Conservation (phyloP, 1,284 basidiomycete genomes). For the Clitocybe nebularis region DNA sequence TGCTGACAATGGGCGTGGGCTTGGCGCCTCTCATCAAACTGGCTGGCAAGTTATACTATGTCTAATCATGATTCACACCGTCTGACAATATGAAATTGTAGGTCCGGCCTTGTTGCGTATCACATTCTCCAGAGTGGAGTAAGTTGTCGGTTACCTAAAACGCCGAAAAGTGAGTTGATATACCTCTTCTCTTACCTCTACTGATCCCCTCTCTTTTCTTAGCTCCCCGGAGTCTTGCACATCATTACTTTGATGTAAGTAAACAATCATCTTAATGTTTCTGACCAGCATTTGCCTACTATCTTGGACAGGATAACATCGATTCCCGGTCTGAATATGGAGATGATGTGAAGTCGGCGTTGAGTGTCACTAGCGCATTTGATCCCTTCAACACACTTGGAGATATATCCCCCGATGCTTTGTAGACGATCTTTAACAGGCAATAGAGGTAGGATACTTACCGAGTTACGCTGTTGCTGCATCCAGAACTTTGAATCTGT, state of each 20-base stretch:
- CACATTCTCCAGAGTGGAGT: conserved; percentile 86
- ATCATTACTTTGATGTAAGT: conserved; percentile 91
- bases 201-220: conserved; percentile 7
- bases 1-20: conserved; percentile 85
- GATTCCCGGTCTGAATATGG: conserved; percentile 69
- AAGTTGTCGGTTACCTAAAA: conserved; percentile 81
- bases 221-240: conserved; percentile 85
- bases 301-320: conserved; percentile 60
- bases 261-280: not conserved
- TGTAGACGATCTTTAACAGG: conserved; percentile 41
- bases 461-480: too few species aligned
- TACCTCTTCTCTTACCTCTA: conserved; percentile 12
- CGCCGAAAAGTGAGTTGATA: conserved; percentile 70
- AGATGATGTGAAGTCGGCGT: conserved; percentile 58
- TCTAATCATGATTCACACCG: conserved; percentile 11
- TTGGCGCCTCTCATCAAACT: conserved; percentile 96
- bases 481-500: too few species aligned
- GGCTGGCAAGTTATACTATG: conserved; percentile 69
- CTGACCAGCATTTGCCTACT: conserved; percentile 7
- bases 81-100: conserved; percentile 21
- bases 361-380: conserved; percentile 55
- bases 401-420: conserved; percentile 75
- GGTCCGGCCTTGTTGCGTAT: conserved; percentile 91
- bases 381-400: conserved; percentile 61
- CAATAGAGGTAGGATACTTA: too few species aligned